Percentiles rank a stretch among this genome's conserved stretches.
Evolutionary conservation across 176 grass and related monocot genomes (phyloP).

Genomic region (Aegilops bicornis): DNA sequence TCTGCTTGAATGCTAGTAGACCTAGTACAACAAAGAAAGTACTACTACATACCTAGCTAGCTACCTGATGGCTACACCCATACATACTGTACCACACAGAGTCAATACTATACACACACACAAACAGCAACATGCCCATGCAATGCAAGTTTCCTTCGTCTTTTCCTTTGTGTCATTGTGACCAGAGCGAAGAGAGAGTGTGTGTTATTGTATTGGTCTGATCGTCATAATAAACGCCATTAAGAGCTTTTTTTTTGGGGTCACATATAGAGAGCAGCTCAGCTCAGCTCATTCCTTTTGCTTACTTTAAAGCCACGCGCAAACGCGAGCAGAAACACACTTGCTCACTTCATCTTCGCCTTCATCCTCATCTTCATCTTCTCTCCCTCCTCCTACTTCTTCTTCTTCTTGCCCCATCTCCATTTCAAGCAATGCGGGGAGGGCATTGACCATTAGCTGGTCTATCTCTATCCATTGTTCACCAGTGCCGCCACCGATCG

Average conservation of each 20-base stretch:
- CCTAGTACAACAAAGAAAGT: conserved; percentile 28
- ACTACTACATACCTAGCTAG: conserved; percentile 27
- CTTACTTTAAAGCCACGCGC: conserved; percentile 79
- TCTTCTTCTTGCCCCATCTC: background rate
- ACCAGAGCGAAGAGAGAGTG: background rate
- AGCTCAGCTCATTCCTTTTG: conserved; percentile 81
- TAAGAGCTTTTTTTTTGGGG: background rate
- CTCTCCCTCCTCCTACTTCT: background rate
- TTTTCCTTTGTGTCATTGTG: conserved; percentile 27
- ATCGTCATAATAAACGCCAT: no score
- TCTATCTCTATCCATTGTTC: background rate
- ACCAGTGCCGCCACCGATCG: background rate
- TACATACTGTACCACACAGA: conserved; percentile 26
- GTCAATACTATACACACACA: conserved; percentile 2
- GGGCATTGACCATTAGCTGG: conserved; percentile 46
- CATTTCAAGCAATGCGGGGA: conserved; percentile 30
- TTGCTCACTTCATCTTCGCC: conserved; percentile 17
- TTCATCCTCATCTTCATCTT: background rate
- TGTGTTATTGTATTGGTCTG: conserved; percentile 30
- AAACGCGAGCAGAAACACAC: conserved; percentile 3
- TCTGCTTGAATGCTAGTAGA: conserved; percentile 19
- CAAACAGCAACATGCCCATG: conserved; percentile 25
- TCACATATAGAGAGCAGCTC: conserved; percentile 33
- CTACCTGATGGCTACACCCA: conserved; percentile 29
- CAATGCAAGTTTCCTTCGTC: conserved; percentile 11